Conservation (phyloP, 2,329 filamentous ascomycete species). For the Gaeumannomyces sp. region DNA sequence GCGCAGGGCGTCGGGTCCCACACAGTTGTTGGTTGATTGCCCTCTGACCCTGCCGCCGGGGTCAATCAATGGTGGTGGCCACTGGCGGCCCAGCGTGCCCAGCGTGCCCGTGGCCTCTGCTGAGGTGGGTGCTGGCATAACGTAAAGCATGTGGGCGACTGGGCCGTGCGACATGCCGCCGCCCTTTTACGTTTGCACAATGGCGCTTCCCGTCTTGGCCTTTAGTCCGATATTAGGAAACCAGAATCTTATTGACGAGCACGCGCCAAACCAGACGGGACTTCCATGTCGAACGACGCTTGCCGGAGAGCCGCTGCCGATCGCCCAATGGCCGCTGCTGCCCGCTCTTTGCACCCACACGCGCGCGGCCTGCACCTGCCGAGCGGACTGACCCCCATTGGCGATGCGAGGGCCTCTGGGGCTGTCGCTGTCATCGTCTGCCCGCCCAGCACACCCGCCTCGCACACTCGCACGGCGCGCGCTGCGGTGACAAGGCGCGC, state of each 20-base stretch:
- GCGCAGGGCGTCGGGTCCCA: too few relatives aligned
- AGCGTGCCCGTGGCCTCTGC: too few relatives aligned
- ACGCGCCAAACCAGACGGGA: neutral
- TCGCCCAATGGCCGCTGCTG: neutral
- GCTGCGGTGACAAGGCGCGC: neutral
- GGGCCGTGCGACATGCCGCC: neutral
- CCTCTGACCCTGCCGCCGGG: neutral
- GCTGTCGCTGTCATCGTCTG: too few relatives aligned
- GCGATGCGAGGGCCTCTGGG: too few relatives aligned
- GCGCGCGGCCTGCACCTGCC: too few relatives aligned
- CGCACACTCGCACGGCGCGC: too few relatives aligned
- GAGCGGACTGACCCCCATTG: too few relatives aligned
- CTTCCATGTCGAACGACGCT: neutral
- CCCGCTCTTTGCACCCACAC: neutral
- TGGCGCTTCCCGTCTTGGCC: neutral
- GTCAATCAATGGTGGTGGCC: too few relatives aligned
- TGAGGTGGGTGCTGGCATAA: too few relatives aligned
- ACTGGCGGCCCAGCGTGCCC: too few relatives aligned
- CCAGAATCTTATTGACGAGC: neutral
- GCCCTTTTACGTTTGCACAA: neutral
- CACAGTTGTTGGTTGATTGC: neutral
- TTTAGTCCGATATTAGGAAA: neutral
- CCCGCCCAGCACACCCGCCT: too few relatives aligned
- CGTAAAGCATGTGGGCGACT: too few relatives aligned
- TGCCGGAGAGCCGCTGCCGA: slow-evolving; percentile 1